Conservation (phyloP, 805 yeast species). For the Zygosaccharomyces gambellarensis region DNA sequence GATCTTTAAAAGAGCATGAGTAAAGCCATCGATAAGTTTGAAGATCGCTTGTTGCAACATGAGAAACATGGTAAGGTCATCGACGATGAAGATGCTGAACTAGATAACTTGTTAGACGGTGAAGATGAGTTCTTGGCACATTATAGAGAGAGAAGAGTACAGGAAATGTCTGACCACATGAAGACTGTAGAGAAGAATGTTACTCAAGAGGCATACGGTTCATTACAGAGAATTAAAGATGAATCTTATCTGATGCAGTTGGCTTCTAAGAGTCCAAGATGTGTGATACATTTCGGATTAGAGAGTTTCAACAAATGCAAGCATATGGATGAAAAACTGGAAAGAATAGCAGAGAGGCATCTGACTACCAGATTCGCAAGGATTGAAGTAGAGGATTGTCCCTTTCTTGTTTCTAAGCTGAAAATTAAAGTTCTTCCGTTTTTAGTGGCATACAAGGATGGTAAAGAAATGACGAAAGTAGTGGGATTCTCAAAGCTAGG, state of each 20-base stretch:
- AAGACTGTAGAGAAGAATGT: slow-evolving; percentile 36
- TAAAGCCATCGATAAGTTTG: slow-evolving; percentile 3
- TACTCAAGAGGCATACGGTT: slow-evolving; percentile 42
- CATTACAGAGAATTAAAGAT: slow-evolving; percentile 37
- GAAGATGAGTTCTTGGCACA: slow-evolving; percentile 46
- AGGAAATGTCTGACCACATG: slow-evolving; percentile 46
- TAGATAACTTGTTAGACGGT: slow-evolving; percentile 43
- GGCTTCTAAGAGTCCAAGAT: slow-evolving; percentile 40
- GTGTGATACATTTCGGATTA: slow-evolving; percentile 61
- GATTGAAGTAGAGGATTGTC: slow-evolving; percentile 60
- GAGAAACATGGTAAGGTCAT: neutral
- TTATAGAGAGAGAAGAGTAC: slow-evolving; percentile 61
- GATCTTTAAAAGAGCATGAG: neutral
- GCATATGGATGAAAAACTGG: slow-evolving; percentile 47
- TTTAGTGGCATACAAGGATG: slow-evolving; percentile 55
- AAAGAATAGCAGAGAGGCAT: slow-evolving; percentile 52
- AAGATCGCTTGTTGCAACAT: slow-evolving; percentile 3
- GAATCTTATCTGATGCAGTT: slow-evolving; percentile 56
- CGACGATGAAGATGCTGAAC: slow-evolving; percentile 24
- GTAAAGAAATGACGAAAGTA: slow-evolving; percentile 53
- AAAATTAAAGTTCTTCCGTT: slow-evolving; percentile 66
- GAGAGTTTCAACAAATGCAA: slow-evolving; percentile 57
- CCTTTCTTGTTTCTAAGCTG: slow-evolving; percentile 64
- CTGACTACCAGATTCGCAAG: slow-evolving; percentile 48
- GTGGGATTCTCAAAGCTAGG: slow-evolving; percentile 68